phyloP scores from a whole-genome alignment of 2,329 filamentous ascomycete genomes.

The Pyrenophora graminea region DNA sequence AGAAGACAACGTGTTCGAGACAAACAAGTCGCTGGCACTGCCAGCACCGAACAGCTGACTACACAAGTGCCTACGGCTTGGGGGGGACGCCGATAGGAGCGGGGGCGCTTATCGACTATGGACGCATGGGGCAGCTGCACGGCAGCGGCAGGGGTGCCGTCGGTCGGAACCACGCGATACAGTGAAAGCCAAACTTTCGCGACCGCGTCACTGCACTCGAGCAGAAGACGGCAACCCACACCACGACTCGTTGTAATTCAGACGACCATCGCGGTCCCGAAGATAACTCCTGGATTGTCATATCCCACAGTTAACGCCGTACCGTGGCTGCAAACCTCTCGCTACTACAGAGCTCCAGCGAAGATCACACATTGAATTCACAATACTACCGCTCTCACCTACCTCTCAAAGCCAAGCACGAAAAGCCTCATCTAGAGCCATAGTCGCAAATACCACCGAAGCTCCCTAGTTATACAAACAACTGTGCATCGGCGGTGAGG shows the following conservation, averaged over 20 bases:
- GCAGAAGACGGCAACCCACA: slow-evolving; percentile 1
- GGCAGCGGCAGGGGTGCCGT: slow-evolving; percentile 25
- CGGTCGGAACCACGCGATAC: slow-evolving; percentile 28
- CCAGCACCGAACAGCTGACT: slow-evolving; percentile 23
- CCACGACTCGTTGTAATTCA: background rate
- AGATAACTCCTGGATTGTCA: background rate
- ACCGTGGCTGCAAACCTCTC: too few species aligned
- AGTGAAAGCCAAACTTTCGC: slow-evolving; percentile 10
- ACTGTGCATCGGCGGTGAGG: background rate
- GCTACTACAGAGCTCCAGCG: too few species aligned
- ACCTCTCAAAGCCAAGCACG: too few species aligned
- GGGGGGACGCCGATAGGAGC: slow-evolving; percentile 31
- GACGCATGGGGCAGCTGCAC: slow-evolving; percentile 34
- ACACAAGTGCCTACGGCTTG: slow-evolving; percentile 20
- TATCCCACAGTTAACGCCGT: too few species aligned
- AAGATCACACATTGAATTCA: too few species aligned
- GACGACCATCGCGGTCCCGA: background rate
- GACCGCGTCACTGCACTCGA: slow-evolving; percentile 15
- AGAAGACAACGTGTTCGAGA: slow-evolving; percentile 19
- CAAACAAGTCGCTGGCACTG: slow-evolving; percentile 16
- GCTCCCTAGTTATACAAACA: background rate
- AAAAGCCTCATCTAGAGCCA: too few species aligned
- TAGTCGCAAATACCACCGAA: too few species aligned
- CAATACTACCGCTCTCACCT: too few species aligned
- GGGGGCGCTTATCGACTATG: slow-evolving; percentile 34